These are phyloP conservation scores for Cupressus sempervirens DNA, from an alignment of 75 land plant genomes.

Conservation along the genomic window DNA sequence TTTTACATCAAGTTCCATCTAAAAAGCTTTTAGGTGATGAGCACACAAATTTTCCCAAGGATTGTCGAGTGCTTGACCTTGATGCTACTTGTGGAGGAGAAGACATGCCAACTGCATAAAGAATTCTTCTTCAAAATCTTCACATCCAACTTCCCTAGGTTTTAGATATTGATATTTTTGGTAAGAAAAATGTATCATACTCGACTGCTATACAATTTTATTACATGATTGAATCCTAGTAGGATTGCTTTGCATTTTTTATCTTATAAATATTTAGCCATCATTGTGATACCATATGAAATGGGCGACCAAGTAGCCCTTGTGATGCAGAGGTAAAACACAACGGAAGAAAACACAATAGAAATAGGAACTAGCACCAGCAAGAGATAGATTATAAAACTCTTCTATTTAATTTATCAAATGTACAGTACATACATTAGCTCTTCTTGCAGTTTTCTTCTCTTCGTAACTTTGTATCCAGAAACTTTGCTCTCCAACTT, in stretches of 20 bases:
- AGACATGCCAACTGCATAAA: background rate
- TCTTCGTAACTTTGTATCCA: too few species aligned
- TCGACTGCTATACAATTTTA: background rate
- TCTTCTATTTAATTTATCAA: too few species aligned
- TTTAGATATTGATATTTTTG: background rate
- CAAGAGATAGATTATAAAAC: too few species aligned
- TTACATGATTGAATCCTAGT: background rate
- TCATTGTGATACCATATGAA: background rate
- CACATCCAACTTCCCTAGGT: background rate
- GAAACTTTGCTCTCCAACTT: too few species aligned
- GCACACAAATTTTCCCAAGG: slow-evolving; percentile 13
- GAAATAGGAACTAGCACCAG: too few species aligned
- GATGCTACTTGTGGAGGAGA: slow-evolving; percentile 12
- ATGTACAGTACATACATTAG: too few species aligned
- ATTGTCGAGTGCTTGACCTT: slow-evolving; percentile 36
- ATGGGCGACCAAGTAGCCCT: background rate
- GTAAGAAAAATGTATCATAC: slow-evolving; percentile 2
- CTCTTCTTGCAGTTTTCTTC: too few species aligned
- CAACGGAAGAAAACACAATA: too few species aligned
- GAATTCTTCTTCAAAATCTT: background rate
- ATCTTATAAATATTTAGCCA: background rate
- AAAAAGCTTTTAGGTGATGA: slow-evolving; percentile 15
- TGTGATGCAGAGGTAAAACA: too few species aligned
- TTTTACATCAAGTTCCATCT: slow-evolving; percentile 41
- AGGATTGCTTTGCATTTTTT: background rate